phyloP scores from a whole-genome alignment of 1,284 basidiomycete genomes.

The Apiotrichum mycotoxinovorans region DNA sequence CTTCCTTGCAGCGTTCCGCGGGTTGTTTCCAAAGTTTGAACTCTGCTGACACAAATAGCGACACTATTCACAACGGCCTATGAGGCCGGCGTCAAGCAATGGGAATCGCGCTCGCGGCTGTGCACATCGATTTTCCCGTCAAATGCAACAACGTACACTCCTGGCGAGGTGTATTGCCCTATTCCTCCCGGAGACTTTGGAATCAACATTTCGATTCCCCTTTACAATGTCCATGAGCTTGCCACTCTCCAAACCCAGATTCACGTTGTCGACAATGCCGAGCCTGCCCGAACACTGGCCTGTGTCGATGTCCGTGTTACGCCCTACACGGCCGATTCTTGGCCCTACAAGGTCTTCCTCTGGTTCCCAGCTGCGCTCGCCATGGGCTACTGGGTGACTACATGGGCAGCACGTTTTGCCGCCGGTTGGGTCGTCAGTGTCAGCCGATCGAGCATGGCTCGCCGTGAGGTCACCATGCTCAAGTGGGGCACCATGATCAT shows the following conservation, averaged over 20 bases:
- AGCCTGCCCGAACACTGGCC: constrained; percentile 64
- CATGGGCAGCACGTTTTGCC: constrained; percentile 71
- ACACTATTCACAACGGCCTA: constrained; percentile 79
- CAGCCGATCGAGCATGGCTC: constrained; percentile 18
- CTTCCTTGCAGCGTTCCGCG: not conserved
- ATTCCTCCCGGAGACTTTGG: constrained; percentile 71
- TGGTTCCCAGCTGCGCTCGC: constrained; percentile 76
- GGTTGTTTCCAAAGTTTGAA: constrained; percentile 5
- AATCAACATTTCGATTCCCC: constrained; percentile 70
- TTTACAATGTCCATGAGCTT: constrained; percentile 66
- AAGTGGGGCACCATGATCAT: constrained; percentile 78
- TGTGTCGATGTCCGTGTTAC: constrained; percentile 78
- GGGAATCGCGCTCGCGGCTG: constrained; percentile 66
- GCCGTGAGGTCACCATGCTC: constrained; percentile 38
- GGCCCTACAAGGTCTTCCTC: constrained; percentile 70
- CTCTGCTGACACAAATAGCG: constrained; percentile 52
- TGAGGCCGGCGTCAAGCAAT: constrained; percentile 71
- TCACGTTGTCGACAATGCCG: constrained; percentile 77
- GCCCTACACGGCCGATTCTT: constrained; percentile 63
- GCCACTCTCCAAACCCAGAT: constrained; percentile 80
- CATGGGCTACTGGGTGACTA: constrained; percentile 74
- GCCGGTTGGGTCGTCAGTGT: constrained; percentile 65
- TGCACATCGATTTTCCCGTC: constrained; percentile 71
- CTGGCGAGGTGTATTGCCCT: constrained; percentile 66
- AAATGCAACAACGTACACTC: constrained; percentile 54